Percentiles rank a stretch among this genome's conserved stretches.
Evolutionary conservation across 768 basidiomycete species (phyloP).

Genomic region (Collybia mongolica): DNA sequence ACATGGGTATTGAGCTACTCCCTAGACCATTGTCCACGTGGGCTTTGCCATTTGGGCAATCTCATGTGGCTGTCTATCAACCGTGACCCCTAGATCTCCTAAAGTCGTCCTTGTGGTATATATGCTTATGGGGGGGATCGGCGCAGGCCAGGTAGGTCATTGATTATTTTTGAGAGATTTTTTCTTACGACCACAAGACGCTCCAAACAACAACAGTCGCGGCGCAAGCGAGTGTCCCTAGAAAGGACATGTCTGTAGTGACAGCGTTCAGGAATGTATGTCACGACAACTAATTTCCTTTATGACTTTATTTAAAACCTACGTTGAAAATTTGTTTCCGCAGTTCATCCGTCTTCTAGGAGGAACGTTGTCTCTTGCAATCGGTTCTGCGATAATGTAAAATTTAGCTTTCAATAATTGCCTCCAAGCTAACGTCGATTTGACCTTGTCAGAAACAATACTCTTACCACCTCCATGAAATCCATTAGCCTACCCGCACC

Average conservation of each 20-base stretch:
- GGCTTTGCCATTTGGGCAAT: conserved; percentile 73
- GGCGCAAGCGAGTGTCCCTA: not conserved
- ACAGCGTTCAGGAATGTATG: not conserved
- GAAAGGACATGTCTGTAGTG: conserved; percentile 1
- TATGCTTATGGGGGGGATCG: conserved; percentile 58
- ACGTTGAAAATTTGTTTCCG: not conserved
- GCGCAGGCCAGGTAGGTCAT: conserved; percentile 50
- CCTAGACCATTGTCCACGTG: conserved; percentile 52
- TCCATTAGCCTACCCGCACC: conserved; percentile 32
- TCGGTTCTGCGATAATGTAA: conserved; percentile 59
- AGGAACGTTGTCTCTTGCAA: conserved; percentile 64
- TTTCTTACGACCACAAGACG: conserved; percentile 30
- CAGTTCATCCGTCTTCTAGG: conserved; percentile 71
- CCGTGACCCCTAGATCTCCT: conserved; percentile 46
- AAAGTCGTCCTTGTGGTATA: conserved; percentile 56
- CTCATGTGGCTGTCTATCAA: conserved; percentile 70
- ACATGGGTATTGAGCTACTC: not conserved
- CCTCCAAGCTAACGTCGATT: not conserved
- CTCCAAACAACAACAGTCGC: conserved; percentile 50
- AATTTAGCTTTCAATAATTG: conserved; percentile 5
- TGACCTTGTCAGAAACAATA: conserved; percentile 40
- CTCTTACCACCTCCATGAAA: conserved; percentile 40
- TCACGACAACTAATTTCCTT: not conserved
- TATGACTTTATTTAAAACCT: conserved; percentile 3
- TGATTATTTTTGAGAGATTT: too few species aligned